phyloP scores from a whole-genome alignment of 441 rosid species.

The Populus hybrid region DNA sequence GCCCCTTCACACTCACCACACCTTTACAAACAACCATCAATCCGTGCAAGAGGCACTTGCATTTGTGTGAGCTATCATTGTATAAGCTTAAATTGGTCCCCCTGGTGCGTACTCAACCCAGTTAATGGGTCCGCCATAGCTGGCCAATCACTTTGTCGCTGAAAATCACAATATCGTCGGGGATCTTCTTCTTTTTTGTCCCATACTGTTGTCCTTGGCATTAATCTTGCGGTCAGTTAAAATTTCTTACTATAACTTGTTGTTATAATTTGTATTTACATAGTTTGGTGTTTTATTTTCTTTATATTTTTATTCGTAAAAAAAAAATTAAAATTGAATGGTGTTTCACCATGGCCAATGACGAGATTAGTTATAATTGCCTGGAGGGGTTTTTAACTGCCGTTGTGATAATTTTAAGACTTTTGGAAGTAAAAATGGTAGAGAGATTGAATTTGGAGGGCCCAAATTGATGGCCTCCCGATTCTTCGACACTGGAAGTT shows the following conservation, averaged over 20 bases:
- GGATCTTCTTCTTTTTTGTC: neutral
- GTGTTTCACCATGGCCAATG: too few relatives aligned
- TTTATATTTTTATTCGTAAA: too few relatives aligned
- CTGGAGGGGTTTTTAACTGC: too few relatives aligned
- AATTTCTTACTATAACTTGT: neutral
- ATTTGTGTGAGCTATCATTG: neutral
- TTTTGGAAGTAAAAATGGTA: too few relatives aligned
- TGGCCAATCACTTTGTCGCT: conserved; percentile 19
- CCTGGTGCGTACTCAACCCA: neutral
- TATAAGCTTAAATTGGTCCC: neutral
- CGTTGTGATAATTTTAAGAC: too few relatives aligned
- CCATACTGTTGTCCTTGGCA: neutral
- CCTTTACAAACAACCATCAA: neutral
- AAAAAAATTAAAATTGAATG: too few relatives aligned
- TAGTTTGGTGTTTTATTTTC: too few relatives aligned
- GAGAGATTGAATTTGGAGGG: too few relatives aligned
- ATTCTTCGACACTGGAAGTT: too few relatives aligned
- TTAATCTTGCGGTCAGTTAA: neutral
- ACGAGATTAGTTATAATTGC: too few relatives aligned
- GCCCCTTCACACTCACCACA: neutral
- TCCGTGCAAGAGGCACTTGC: neutral
- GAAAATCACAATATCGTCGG: neutral
- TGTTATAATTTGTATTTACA: too few relatives aligned
- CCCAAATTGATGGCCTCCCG: too few relatives aligned
- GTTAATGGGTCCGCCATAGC: conserved; percentile 15